phyloP scores from a whole-genome alignment of 139 green algal genomes.

The Chloropicon primus region DNA sequence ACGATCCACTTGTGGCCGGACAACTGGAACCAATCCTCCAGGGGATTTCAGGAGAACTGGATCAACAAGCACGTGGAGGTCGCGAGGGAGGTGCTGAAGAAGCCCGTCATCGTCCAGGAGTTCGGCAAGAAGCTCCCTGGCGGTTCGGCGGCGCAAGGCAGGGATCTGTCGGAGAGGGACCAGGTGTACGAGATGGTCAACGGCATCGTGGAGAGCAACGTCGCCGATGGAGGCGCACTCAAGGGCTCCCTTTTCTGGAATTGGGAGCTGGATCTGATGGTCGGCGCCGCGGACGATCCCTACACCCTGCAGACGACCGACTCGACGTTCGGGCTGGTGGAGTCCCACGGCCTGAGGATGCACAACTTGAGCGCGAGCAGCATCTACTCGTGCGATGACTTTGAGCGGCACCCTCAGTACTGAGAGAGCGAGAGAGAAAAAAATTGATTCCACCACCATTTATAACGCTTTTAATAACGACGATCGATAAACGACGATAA shows the following conservation, averaged over 20 bases:
- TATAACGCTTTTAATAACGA: too few species aligned
- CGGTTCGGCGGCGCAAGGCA: neutral
- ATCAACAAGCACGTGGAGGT: neutral
- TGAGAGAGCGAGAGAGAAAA: too few species aligned
- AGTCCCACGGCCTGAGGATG: neutral
- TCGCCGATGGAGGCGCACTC: neutral
- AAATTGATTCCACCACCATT: too few species aligned
- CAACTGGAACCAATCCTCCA: slow-evolving; percentile 29
- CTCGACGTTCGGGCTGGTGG: neutral
- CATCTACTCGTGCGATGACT: neutral
- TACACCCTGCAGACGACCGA: neutral
- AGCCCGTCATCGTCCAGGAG: neutral
- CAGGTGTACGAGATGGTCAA: neutral
- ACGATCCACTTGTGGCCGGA: slow-evolving; percentile 40
- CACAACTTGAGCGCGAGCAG: neutral
- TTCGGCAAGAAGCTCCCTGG: neutral
- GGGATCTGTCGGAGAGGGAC: neutral
- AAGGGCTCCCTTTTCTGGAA: neutral
- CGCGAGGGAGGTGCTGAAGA: neutral
- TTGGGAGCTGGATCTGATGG: neutral
- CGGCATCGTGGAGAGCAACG: neutral
- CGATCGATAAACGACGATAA: too few species aligned
- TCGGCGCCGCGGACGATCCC: neutral
- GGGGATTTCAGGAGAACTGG: neutral
- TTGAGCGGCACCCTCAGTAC: too few species aligned